Base-by-base conservation (phyloP, 2,329 filamentous ascomycete genomes). In the Colletotrichum coccodes region DNA sequence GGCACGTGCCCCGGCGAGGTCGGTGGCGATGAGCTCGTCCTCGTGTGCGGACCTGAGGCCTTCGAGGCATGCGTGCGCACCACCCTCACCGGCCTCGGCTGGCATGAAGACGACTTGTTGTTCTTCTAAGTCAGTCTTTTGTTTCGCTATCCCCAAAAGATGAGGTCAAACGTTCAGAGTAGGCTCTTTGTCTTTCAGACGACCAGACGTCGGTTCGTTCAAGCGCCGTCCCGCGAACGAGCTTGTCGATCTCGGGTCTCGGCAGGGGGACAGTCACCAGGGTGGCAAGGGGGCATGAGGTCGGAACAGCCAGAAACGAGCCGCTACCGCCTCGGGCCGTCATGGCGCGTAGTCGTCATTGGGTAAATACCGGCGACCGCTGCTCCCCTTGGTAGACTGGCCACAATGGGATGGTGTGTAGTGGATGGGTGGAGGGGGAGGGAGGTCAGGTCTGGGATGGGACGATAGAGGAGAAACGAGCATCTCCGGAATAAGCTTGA, bases 21-120 rank as follows among this genome's bases (percentile, higher is more conserved):
- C 50, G 75, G 77, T 71, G 82, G 82, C 0, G 85, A 87, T 69
- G 85, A 87, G 14, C 77, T 97, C 83, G 89, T 94, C 16, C 79
- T 97, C 66, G 85, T 97, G 18, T 97, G 94, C 80, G 94, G 94
- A 2, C 94, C 94, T 0, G 88, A 86, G 72, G 81, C 90, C 3
- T 83, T 97, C 83, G 94, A 97, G 80, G 90, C 89, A 74, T 89
- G 85, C 65, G 89, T 88, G 4, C 86, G 86, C 71, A 77, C 81
- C 52, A 86, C 87, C 30, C 78, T 87, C 30, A 68, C 68, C 16
- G 85, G 83, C 14, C 81, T 91, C 77, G 93, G 93, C 0, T 97
- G 93, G 92, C 83, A 78, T 9, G 90, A 94, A 70, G 87, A 90
- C 16, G 89, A 95, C 76, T 75, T 96, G 72, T 77, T 95, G 72